Percentiles rank a stretch among this genome's conserved stretches.
These are phyloP conservation scores for Kewa caespitosa DNA, from an alignment of 179 eudicot species.

Conservation along the genomic window DNA sequence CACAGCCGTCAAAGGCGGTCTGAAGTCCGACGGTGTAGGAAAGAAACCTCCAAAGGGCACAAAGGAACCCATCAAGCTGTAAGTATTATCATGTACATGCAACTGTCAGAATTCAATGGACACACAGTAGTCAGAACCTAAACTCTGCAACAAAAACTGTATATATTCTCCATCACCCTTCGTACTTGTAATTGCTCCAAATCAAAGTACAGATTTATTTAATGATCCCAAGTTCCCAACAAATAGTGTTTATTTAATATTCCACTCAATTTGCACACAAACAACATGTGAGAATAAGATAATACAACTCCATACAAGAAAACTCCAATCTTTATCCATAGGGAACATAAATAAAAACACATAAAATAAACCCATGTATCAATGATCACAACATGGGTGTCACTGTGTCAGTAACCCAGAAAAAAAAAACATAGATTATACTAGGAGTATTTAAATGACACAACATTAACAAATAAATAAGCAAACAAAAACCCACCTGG, in stretches of 20 bases:
- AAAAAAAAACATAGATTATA: background rate
- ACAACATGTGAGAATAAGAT: conserved; percentile 12
- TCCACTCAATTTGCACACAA: conserved; percentile 8
- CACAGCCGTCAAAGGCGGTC: conserved; percentile 32
- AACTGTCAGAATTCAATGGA: conserved; percentile 51
- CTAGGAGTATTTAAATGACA: background rate
- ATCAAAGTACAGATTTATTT: background rate
- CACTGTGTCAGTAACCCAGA: background rate
- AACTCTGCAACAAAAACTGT: conserved; percentile 15
- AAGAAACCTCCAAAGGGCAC: conserved; percentile 98
- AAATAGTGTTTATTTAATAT: background rate
- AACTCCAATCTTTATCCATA: conserved; percentile 8
- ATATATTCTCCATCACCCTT: background rate
- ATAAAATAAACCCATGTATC: conserved; percentile 16
- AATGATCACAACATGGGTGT: background rate
- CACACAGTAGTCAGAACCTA: conserved; percentile 34
- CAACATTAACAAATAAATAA: background rate
- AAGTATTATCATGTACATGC: conserved; percentile 45
- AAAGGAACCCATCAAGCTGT: conserved; percentile 96
- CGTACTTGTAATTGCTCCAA: background rate
- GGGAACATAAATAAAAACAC: background rate
- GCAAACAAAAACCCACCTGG: conserved; percentile 52
- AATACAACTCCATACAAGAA: background rate
- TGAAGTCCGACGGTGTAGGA: conserved; percentile 57
- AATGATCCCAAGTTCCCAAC: too few species aligned